Evolutionary conservation across 1,284 basidiomycete genomes (phyloP).

Genomic region (Thelephora terrestris): DNA sequence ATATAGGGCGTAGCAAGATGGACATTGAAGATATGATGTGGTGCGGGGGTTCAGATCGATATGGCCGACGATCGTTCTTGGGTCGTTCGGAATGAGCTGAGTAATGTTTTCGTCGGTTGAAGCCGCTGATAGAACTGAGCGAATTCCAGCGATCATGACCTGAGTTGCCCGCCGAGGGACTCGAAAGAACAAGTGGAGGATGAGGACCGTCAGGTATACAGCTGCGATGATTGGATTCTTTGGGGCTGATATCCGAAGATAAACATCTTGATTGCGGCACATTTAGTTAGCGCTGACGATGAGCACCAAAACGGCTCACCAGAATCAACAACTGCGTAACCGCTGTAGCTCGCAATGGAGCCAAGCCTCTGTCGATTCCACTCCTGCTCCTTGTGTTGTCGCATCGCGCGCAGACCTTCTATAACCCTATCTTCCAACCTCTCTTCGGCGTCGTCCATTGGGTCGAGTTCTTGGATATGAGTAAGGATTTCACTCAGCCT

Average conservation of each 20-base stretch:
- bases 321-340: too few species aligned
- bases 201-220: conserved; percentile 4
- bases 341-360: too few species aligned
- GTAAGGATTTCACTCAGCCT: too few species aligned
- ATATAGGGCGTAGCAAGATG: conserved; percentile 8
- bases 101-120: background rate
- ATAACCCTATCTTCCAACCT: background rate
- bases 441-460: background rate
- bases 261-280: too few species aligned
- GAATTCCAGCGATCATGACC: background rate
- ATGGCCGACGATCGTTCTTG: conserved; percentile 5
- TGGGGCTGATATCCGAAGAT: too few species aligned
- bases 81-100: conserved; percentile 4
- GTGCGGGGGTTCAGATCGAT: conserved; percentile 8
- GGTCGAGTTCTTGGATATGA: too few species aligned
- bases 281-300: too few species aligned
- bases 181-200: conserved; percentile 4
- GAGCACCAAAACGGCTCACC: too few species aligned
- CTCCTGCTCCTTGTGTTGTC: conserved; percentile 4
- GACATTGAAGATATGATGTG: conserved; percentile 9
- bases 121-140: background rate
- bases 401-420: background rate
- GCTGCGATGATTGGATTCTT: background rate
- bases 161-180: conserved; percentile 4
- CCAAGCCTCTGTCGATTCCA: conserved; percentile 1